Evolutionary conservation across 306 rosid genomes (phyloP), one percentile per base, ranked within the genome.

Genomic region (Herpetospermum pedunculosum): DNA sequence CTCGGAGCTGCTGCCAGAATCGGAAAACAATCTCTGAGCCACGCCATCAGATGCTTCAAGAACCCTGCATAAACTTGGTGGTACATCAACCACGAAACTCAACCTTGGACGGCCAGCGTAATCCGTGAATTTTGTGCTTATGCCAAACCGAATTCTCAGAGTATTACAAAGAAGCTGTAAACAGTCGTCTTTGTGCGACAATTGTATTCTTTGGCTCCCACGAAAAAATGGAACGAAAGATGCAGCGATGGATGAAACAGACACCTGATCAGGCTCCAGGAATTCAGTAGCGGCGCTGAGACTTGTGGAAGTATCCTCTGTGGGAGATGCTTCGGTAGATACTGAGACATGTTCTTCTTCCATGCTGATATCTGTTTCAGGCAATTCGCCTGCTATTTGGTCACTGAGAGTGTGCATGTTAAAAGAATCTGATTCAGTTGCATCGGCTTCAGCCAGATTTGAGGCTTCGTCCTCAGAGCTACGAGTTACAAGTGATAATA

Each of bases 61-160:
- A 82, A 88, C 90, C 48, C 70, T 59, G 60, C 92, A 89, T 82
- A 95, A 85, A 73, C 78, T 87, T 72, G 84, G 81, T 57, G 96
- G 75, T 62, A 89, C 81, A 57, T 87, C 78, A 49, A 81, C 95
- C 76, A 91, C 99, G 55, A 94, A 79, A 78, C 40, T 91, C 83
- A 89, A 74, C 46, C 85, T 78, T 32, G 92, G 99, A 41, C 86
- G 79, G 46, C 99, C 97, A 80, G 89, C 96, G 19, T 32, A 80
- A 82, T 94, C 96, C 28, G 76, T 26, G 81, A 87, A 95, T 83
- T 81, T 91, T 9, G 87, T 58, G 82, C 81, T 89, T 70, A 91
- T 78, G 81, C 97, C 99, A 77, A 95, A 95, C 76, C 96, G 87
- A 63, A 95, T 92, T 88, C 83, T 95, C 87, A 91, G 62, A 82